These are phyloP conservation scores for Inga leiocalycina DNA, from an alignment of 306 rosid species.

Conservation along the genomic window DNA sequence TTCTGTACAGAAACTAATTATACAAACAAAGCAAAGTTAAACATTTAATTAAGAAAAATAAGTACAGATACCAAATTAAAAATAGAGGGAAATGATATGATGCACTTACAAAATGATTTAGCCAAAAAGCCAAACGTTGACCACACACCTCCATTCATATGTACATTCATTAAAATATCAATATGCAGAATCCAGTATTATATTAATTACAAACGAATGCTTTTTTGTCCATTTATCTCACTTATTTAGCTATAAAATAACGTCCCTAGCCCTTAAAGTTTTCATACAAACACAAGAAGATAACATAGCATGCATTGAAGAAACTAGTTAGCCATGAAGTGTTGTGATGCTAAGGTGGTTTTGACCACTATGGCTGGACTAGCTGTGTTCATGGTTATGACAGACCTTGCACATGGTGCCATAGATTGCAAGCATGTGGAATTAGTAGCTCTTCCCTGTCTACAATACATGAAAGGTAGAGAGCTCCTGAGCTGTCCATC, in stretches of 20 bases:
- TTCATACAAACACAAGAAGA: background rate
- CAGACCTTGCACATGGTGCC: constrained; percentile 4
- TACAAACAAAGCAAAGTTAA: too few species aligned
- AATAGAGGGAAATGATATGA: too few species aligned
- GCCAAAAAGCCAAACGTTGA: too few species aligned
- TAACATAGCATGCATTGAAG: background rate
- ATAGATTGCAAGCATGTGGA: constrained; percentile 23
- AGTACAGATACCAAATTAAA: too few species aligned
- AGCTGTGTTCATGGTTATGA: background rate
- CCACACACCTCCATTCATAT: too few species aligned
- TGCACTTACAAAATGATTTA: too few species aligned
- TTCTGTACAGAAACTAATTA: too few species aligned
- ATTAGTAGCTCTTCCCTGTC: background rate
- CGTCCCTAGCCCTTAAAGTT: background rate
- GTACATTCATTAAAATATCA: too few species aligned
- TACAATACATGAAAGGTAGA: too few species aligned
- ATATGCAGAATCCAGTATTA: background rate
- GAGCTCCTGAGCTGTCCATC: too few species aligned
- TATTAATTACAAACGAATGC: background rate
- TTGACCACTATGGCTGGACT: background rate
- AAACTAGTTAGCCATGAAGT: background rate
- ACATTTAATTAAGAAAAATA: too few species aligned
- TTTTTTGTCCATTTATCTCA: background rate
- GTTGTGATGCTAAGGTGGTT: background rate
- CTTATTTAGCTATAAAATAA: background rate